Percentiles rank a stretch among this genome's conserved stretches.
Conservation (phyloP, 768 basidiomycete genomes). For the Termitomyces sp. region DNA sequence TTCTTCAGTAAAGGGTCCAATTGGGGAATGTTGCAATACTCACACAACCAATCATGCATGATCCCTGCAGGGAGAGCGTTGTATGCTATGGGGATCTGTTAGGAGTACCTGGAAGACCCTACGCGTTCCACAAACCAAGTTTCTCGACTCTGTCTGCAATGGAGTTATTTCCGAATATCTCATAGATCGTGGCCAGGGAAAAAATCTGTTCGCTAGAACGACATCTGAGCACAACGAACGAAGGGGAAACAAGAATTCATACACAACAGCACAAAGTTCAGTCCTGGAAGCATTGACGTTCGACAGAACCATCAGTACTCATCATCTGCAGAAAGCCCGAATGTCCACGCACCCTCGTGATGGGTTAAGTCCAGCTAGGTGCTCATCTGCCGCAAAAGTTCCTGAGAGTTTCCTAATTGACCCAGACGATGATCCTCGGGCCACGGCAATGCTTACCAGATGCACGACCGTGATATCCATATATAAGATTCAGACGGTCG, state of each 20-base stretch:
- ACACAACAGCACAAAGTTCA: slow-evolving; percentile 38
- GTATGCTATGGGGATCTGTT: not conserved
- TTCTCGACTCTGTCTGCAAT: slow-evolving; percentile 35
- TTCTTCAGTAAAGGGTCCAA: not conserved
- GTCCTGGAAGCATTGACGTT: slow-evolving; percentile 1
- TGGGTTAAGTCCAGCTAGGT: slow-evolving; percentile 35
- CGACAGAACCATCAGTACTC: not conserved
- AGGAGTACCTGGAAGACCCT: slow-evolving; percentile 18
- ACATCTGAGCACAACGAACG: not conserved
- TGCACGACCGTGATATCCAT: slow-evolving; percentile 32
- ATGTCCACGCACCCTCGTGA: slow-evolving; percentile 27
- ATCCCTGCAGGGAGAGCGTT: slow-evolving; percentile 35
- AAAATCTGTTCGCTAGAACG: slow-evolving; percentile 34
- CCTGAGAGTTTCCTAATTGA: slow-evolving; percentile 13
- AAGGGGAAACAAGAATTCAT: not conserved
- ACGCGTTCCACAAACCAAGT: slow-evolving; percentile 19
- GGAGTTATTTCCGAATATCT: slow-evolving; percentile 36
- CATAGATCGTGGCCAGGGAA: slow-evolving; percentile 34
- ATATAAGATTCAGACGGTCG: slow-evolving; percentile 32
- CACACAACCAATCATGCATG: slow-evolving; percentile 33
- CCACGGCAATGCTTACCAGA: slow-evolving; percentile 17
- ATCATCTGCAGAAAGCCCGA: not conserved
- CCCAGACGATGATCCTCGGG: not conserved
- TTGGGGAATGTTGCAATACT: slow-evolving; percentile 1
- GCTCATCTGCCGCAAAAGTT: slow-evolving; percentile 37